phyloP scores from a whole-genome alignment of 768 basidiomycete species.

The Suillus subluteus region DNA sequence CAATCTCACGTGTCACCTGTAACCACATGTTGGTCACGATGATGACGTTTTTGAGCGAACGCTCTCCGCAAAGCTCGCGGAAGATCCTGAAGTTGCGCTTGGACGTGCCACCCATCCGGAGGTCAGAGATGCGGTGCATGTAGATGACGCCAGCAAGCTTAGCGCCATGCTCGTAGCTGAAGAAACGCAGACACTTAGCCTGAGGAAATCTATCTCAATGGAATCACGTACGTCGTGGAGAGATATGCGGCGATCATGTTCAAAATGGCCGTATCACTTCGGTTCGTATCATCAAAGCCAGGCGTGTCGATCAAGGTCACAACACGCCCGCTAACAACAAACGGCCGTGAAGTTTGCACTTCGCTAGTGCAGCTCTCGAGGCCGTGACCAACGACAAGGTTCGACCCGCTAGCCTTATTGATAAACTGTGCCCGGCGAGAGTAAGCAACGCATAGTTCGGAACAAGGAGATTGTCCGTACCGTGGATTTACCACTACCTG shows the following conservation, averaged over 20 bases:
- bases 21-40: conserved; percentile 62
- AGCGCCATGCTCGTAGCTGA: conserved; percentile 37
- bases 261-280: conserved; percentile 46
- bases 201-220: neutral
- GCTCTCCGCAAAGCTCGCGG: conserved; percentile 54
- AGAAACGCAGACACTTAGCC: neutral
- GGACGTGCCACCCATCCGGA: conserved; percentile 52
- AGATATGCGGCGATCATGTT: conserved; percentile 44
- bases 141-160: conserved; percentile 58
- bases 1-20: conserved; percentile 39
- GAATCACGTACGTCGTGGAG: conserved; percentile 12
- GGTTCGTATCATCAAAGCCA: conserved; percentile 52
- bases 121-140: conserved; percentile 56
- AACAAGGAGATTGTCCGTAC: conserved; percentile 18
- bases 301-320: conserved; percentile 56
- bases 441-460: neutral
- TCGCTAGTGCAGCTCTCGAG: conserved; percentile 48
- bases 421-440: conserved; percentile 41
- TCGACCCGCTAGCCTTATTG: conserved; percentile 47
- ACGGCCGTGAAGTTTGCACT: conserved; percentile 42
- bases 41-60: conserved; percentile 51
- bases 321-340: conserved; percentile 40
- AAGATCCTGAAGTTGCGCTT: conserved; percentile 55
- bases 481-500: conserved; percentile 41
- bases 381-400: conserved; percentile 41